Percentiles rank a stretch among this genome's conserved stretches.
These are phyloP conservation scores for Candida tropicalis DNA, from an alignment of 1,139 yeast species.

Conservation along the genomic window DNA sequence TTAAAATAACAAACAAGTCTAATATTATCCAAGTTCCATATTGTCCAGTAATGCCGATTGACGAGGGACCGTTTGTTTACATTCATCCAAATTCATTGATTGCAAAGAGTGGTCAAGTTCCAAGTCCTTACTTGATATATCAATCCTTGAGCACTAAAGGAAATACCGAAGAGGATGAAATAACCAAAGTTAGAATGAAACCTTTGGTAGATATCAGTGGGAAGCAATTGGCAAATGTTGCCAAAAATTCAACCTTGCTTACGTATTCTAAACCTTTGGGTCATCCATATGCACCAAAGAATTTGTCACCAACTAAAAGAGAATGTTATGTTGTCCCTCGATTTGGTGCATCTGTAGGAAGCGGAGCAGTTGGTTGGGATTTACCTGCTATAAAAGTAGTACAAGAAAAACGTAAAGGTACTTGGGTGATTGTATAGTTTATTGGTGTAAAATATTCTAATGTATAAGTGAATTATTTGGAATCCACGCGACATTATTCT, in stretches of 20 bases:
- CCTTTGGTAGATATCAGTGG: conserved; percentile 78
- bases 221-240: conserved; percentile 75
- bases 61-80: conserved; percentile 59
- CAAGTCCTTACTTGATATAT: conserved; percentile 77
- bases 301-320: conserved; percentile 61
- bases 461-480: too few relatives aligned
- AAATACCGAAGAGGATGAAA: conserved; percentile 33
- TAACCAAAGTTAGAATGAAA: conserved; percentile 64
- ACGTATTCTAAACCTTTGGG: conserved; percentile 92
- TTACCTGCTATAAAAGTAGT: conserved; percentile 79
- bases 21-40: conserved; percentile 73
- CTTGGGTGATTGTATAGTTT: conserved; percentile 53
- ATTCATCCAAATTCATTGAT: conserved; percentile 79
- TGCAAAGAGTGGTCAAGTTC: conserved; percentile 55
- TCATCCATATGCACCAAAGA: conserved; percentile 83
- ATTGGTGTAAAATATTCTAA: too few relatives aligned
- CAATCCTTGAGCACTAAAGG: conserved; percentile 58
- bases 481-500: not conserved
- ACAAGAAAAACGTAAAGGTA: conserved; percentile 65
- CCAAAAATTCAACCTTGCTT: conserved; percentile 68
- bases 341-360: conserved; percentile 81
- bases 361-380: conserved; percentile 92
- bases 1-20: conserved; percentile 57
- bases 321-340: conserved; percentile 92
- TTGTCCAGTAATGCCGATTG: conserved; percentile 62